Conservation (phyloP, 2,329 filamentous ascomycete genomes). For the Mycosphaerella sp. region DNA sequence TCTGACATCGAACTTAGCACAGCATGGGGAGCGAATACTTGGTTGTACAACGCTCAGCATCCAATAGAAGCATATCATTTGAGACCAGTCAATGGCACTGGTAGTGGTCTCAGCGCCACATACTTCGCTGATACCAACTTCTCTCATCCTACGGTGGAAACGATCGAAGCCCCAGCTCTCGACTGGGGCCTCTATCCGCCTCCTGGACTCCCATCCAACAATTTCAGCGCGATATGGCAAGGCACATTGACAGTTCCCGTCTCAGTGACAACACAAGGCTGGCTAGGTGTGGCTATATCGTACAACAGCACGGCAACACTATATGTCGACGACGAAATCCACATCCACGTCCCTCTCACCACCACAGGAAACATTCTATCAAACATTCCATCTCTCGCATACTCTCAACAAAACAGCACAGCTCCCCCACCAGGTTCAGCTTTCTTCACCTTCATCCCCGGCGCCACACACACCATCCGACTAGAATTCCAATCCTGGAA, state of each 20-base stretch:
- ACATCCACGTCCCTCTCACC: constrained; percentile 15
- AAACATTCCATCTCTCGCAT: constrained; percentile 13
- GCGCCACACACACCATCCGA: constrained; percentile 13
- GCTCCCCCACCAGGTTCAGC: constrained; percentile 15
- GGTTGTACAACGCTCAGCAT: constrained; percentile 16
- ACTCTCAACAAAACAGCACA: constrained; percentile 14
- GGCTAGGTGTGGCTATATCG: constrained; percentile 15
- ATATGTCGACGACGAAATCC: constrained; percentile 13
- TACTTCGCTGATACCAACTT: constrained; percentile 18
- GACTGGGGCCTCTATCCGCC: constrained; percentile 19
- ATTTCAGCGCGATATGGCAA: constrained; percentile 20
- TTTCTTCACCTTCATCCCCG: constrained; percentile 13
- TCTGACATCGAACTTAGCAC: constrained; percentile 9
- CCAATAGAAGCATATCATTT: constrained; percentile 18
- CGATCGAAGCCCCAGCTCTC: constrained; percentile 11
- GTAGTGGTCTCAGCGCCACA: constrained; percentile 13
- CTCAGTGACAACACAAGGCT: constrained; percentile 11
- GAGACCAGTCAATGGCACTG: constrained; percentile 9
- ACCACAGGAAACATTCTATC: constrained; percentile 18
- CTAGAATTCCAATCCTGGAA: constrained; percentile 19
- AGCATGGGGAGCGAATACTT: constrained; percentile 18
- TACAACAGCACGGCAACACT: constrained; percentile 19
- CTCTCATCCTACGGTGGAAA: constrained; percentile 9
- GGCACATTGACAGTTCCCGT: constrained; percentile 16
- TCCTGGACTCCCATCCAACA: constrained; percentile 17